These are phyloP conservation scores for Neospermospora avenae DNA, from an alignment of 2,329 filamentous ascomycete species.

Conservation along the genomic window DNA sequence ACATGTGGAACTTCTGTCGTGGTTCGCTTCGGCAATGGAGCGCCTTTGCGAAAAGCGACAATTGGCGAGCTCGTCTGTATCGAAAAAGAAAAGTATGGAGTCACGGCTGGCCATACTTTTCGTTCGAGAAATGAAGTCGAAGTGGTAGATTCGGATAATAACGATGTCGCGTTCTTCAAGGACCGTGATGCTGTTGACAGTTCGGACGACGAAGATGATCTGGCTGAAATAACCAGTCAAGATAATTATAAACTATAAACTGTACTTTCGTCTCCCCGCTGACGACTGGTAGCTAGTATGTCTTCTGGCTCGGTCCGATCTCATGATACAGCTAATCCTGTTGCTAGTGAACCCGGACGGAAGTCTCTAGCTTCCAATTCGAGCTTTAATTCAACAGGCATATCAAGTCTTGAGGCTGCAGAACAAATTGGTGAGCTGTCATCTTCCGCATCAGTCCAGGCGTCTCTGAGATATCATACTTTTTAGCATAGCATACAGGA, in stretches of 20 bases:
- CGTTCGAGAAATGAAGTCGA: no score
- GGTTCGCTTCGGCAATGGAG: neutral
- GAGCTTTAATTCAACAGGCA: neutral
- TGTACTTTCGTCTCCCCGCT: neutral
- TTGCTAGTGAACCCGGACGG: neutral
- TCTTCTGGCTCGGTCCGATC: constrained; percentile 1
- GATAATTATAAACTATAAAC: neutral
- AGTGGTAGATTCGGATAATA: neutral
- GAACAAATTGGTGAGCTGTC: neutral
- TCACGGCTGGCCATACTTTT: constrained; percentile 5
- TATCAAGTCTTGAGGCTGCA: neutral
- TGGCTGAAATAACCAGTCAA: constrained; percentile 6
- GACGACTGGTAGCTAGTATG: neutral
- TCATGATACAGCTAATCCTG: neutral
- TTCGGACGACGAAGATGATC: constrained; percentile 1
- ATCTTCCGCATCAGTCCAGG: neutral
- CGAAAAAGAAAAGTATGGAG: neutral
- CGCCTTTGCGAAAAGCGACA: neutral
- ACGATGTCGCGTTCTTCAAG: neutral
- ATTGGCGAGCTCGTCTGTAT: neutral
- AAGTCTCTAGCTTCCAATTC: neutral
- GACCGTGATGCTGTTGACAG: neutral
- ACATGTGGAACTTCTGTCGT: neutral
- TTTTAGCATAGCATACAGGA: neutral
- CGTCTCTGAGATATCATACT: neutral